Percentiles rank a stretch among this genome's conserved stretches.
Conservation (phyloP, 805 yeast genomes). For the Naumovozyma baii region DNA sequence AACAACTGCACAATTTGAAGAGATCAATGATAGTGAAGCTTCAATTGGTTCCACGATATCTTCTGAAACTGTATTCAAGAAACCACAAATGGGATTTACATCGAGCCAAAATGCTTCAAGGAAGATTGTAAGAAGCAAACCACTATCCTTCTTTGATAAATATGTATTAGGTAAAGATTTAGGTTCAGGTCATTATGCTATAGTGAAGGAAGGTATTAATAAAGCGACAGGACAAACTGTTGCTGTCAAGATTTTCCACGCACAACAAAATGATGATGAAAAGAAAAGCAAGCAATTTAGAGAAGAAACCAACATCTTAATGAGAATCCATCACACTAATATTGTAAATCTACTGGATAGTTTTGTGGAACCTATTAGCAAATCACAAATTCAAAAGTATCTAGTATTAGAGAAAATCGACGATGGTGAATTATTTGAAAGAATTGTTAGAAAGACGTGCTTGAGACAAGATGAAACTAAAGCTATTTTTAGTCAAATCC, state of each 20-base stretch:
- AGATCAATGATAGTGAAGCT: background rate
- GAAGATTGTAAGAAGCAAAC: slow-evolving; percentile 9
- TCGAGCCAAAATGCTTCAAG: slow-evolving; percentile 17
- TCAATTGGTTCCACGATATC: no score
- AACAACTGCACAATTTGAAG: background rate
- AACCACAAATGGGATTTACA: slow-evolving; percentile 18
- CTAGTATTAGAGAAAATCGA: slow-evolving; percentile 64
- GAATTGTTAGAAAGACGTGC: slow-evolving; percentile 56
- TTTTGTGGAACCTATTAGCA: slow-evolving; percentile 45
- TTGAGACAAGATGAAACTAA: slow-evolving; percentile 54
- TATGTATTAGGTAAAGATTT: slow-evolving; percentile 43
- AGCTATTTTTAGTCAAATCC: slow-evolving; percentile 53
- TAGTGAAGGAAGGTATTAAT: slow-evolving; percentile 60
- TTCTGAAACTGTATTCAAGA: slow-evolving; percentile 18
- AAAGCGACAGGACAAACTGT: slow-evolving; percentile 49
- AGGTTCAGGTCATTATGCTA: slow-evolving; percentile 75
- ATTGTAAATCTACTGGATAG: slow-evolving; percentile 56
- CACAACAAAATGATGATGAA: slow-evolving; percentile 36
- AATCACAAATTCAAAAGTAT: slow-evolving; percentile 38
- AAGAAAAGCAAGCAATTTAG: slow-evolving; percentile 38
- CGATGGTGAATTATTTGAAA: slow-evolving; percentile 66
- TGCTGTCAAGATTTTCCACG: slow-evolving; percentile 69
- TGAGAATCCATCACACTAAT: slow-evolving; percentile 59
- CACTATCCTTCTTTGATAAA: slow-evolving; percentile 46
- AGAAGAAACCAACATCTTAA: slow-evolving; percentile 58